A percentile compares a stretch with the other conserved stretches of the same genome.
phyloP scores from a whole-genome alignment of 2,329 filamentous ascomycete species.

The Coniochaeta sp. region DNA sequence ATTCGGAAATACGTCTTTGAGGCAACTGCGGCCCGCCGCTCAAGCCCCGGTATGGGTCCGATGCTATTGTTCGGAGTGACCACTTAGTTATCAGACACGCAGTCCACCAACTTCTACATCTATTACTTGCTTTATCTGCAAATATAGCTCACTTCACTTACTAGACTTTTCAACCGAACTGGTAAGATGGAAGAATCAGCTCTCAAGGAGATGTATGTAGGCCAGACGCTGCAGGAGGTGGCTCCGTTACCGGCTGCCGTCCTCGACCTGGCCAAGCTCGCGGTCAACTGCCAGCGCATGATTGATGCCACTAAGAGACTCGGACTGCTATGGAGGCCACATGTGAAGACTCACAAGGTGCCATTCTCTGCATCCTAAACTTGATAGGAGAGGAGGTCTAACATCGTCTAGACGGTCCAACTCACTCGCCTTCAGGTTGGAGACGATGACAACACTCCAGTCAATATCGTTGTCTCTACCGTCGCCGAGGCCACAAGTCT shows the following conservation, averaged over 20 bases:
- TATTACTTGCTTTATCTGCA: too few relatives aligned
- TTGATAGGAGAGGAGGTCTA: background rate
- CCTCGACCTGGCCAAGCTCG: conserved; percentile 59
- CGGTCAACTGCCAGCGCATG: conserved; percentile 65
- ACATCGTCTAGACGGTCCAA: conserved; percentile 13
- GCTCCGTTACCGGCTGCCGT: conserved; percentile 57
- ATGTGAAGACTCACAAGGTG: conserved; percentile 82
- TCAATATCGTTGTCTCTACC: conserved; percentile 66
- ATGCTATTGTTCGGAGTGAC: too few relatives aligned
- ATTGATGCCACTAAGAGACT: conserved; percentile 53
- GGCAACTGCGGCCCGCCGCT: too few relatives aligned
- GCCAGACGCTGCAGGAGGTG: conserved; percentile 51
- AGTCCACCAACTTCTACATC: background rate
- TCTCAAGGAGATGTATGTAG: conserved; percentile 41
- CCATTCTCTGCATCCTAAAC: background rate
- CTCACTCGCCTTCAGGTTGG: conserved; percentile 58
- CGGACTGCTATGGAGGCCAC: conserved; percentile 61
- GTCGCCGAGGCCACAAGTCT: conserved; percentile 66
- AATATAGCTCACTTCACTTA: too few relatives aligned
- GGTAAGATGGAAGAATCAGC: conserved; percentile 20
- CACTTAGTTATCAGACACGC: too few relatives aligned
- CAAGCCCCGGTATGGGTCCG: too few relatives aligned
- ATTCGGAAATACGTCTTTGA: too few relatives aligned
- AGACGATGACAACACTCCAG: conserved; percentile 31
- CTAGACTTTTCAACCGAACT: background rate